Conservation (phyloP, 768 basidiomycete species). For the Rhizopogon vulgaris region DNA sequence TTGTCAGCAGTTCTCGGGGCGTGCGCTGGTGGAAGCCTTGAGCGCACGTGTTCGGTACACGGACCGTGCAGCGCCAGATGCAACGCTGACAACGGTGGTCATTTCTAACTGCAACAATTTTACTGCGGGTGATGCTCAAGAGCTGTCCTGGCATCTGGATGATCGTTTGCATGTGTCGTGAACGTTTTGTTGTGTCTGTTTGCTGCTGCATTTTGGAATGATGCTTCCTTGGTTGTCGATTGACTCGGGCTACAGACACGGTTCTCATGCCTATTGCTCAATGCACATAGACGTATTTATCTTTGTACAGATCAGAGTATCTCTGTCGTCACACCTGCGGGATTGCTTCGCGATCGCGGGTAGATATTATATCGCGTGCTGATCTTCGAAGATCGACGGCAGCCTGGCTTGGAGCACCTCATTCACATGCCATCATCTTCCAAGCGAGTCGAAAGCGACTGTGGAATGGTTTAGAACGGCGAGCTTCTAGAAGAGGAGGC, state of each 20-base stretch:
- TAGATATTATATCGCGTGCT: no score
- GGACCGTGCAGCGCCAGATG: constrained; percentile 22
- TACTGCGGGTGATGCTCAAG: constrained; percentile 13
- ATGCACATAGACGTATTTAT: neutral
- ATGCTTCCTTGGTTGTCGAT: constrained; percentile 2
- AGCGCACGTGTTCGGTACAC: constrained; percentile 38
- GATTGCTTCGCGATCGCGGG: no score
- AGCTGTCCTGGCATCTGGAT: constrained; percentile 19
- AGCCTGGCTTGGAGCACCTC: no score
- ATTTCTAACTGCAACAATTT: constrained; percentile 20
- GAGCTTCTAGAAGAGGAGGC: no score
- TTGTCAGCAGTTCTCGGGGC: constrained; percentile 59
- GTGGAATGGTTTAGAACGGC: no score
- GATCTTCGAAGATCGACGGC: no score
- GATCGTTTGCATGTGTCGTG: constrained; percentile 22
- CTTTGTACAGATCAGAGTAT: no score
- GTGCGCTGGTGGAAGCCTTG: constrained; percentile 49
- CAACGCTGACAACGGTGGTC: constrained; percentile 21
- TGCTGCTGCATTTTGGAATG: neutral
- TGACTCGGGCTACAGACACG: neutral
- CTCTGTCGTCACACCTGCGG: no score
- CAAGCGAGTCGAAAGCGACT: no score
- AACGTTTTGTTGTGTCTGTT: neutral
- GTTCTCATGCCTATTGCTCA: neutral
- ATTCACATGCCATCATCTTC: no score